These are phyloP conservation scores for Diutina pseudorugosa DNA, from an alignment of 1,139 yeast species.

Conservation along the genomic window DNA sequence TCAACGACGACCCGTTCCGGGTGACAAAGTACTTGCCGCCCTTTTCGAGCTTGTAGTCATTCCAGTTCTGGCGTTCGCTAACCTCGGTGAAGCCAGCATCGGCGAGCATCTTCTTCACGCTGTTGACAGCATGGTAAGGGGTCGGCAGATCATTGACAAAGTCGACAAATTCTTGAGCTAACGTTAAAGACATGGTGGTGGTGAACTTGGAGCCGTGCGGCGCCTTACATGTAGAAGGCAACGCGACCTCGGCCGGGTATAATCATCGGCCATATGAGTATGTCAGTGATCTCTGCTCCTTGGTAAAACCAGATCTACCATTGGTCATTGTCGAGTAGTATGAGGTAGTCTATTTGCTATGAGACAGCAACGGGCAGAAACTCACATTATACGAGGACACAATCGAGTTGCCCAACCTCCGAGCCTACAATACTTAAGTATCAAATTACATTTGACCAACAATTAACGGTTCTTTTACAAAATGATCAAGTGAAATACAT, in stretches of 20 bases:
- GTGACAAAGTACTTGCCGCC: conserved; percentile 70
- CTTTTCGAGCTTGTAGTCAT: conserved; percentile 23
- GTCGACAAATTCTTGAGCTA: conserved; percentile 51
- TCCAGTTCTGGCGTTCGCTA: conserved; percentile 68
- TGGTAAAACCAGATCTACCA: too few species aligned
- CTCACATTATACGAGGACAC: too few species aligned
- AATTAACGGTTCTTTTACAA: too few species aligned
- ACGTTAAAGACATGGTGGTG: not conserved
- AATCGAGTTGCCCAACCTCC: too few species aligned
- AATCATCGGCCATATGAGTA: not conserved
- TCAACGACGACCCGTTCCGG: conserved; percentile 76
- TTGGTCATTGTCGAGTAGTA: too few species aligned
- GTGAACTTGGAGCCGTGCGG: conserved; percentile 1
- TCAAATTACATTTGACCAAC: too few species aligned
- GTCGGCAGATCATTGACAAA: conserved; percentile 85
- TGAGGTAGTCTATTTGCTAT: too few species aligned
- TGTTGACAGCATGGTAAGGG: conserved; percentile 85
- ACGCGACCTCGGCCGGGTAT: not conserved
- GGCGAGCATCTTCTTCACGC: conserved; percentile 40
- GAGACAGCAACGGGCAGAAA: too few species aligned
- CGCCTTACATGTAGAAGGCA: not conserved
- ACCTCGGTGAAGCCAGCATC: conserved; percentile 63
- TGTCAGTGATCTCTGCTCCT: too few species aligned
- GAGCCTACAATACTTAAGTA: too few species aligned
- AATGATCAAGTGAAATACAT: too few species aligned